A percentile compares a stretch with the other conserved stretches of the same genome.
phyloP scores from a whole-genome alignment of 352 stramenopile genomes.

The Achlya hypogyna region DNA sequence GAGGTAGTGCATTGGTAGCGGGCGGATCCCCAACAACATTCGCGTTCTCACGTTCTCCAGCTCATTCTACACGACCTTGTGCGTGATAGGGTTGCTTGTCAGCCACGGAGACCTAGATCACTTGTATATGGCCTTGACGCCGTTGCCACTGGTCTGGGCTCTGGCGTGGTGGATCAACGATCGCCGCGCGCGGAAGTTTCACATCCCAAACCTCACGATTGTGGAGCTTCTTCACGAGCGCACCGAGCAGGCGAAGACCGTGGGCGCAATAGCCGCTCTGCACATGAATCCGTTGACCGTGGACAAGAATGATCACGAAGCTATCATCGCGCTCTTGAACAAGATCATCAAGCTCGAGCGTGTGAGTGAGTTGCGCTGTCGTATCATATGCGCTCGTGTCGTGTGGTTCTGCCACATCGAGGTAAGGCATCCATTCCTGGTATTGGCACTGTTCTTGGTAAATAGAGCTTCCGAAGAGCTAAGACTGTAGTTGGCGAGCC shows the following conservation, averaged over 20 bases:
- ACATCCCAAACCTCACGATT: constrained; percentile 15
- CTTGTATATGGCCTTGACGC: background rate
- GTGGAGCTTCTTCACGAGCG: background rate
- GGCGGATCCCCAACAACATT: constrained; percentile 20
- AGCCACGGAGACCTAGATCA: background rate
- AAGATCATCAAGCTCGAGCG: background rate
- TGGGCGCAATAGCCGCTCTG: constrained; percentile 8
- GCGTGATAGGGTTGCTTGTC: constrained; percentile 3
- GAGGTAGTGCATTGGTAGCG: constrained; percentile 16
- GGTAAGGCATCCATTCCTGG: background rate
- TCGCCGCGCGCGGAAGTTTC: constrained; percentile 4
- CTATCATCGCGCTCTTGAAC: background rate
- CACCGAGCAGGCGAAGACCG: background rate
- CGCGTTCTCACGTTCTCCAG: constrained; percentile 17
- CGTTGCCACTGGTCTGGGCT: background rate
- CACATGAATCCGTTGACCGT: constrained; percentile 5
- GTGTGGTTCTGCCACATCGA: background rate
- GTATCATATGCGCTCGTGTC: background rate
- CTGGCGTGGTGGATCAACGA: constrained; percentile 14
- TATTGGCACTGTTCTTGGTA: background rate
- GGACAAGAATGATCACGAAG: background rate
- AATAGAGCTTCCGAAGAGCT: background rate
- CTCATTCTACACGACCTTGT: constrained; percentile 13
- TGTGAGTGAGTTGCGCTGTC: background rate
- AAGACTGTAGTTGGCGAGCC: background rate